These are phyloP conservation scores for Exophiala xenobiotica DNA, from an alignment of 2,329 filamentous ascomycete species.

Conservation along the genomic window DNA sequence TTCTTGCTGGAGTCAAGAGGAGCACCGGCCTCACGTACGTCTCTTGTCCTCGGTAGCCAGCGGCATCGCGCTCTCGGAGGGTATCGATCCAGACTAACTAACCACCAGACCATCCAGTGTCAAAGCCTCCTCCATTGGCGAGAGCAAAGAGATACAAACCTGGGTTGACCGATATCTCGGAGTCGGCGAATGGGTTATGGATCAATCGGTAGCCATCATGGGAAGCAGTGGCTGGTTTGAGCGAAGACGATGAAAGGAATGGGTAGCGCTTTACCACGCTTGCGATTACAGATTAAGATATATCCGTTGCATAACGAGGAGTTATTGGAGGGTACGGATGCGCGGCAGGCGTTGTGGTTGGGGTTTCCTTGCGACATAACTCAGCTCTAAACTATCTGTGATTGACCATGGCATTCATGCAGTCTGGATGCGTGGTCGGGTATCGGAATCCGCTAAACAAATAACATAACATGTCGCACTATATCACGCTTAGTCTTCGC, in stretches of 20 bases:
- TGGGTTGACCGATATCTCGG: slow-evolving; percentile 95
- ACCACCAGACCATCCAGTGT: slow-evolving; percentile 61
- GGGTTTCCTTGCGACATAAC: slow-evolving; percentile 1
- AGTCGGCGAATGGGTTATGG: slow-evolving; percentile 97
- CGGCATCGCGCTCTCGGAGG: too few species aligned
- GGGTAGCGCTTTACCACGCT: neutral
- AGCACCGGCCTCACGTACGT: slow-evolving; percentile 97
- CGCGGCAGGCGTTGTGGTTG: neutral
- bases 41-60: too few species aligned
- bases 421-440: too few species aligned
- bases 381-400: too few species aligned
- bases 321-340: slow-evolving; percentile 1
- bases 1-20: slow-evolving; percentile 94
- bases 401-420: too few species aligned
- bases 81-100: slow-evolving; percentile 30
- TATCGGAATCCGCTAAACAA: too few species aligned
- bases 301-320: slow-evolving; percentile 7
- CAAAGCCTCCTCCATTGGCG: slow-evolving; percentile 79
- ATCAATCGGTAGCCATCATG: slow-evolving; percentile 90
- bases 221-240: slow-evolving; percentile 89
- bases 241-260: slow-evolving; percentile 67
- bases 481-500: too few species aligned
- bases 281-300: neutral
- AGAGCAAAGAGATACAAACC: slow-evolving; percentile 77
- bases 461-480: too few species aligned